phyloP scores from a whole-genome alignment of 2,329 filamentous ascomycete species.

The Fusarium duplospermum region DNA sequence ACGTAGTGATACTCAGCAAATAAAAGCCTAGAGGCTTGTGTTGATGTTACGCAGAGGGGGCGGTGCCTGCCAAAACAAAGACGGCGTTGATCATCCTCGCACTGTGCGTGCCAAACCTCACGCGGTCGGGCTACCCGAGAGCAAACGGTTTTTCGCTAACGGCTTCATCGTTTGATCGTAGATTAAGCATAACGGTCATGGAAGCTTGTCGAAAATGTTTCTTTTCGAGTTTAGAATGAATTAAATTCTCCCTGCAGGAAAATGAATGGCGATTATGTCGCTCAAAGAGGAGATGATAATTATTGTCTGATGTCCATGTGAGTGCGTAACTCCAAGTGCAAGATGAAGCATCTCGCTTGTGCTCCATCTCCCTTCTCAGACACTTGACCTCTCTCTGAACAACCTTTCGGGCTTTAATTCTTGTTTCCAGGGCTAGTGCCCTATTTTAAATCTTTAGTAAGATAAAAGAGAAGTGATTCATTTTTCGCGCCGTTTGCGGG shows the following conservation, averaged over 20 bases:
- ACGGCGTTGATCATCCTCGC: not conserved
- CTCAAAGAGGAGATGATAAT: not conserved
- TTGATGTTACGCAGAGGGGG: not conserved
- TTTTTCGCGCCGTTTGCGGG: not conserved
- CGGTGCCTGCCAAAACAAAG: not conserved
- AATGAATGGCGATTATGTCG: too few species aligned
- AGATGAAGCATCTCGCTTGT: not conserved
- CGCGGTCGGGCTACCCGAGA: not conserved
- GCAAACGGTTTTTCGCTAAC: not conserved
- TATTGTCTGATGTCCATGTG: not conserved
- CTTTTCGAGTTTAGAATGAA: not conserved
- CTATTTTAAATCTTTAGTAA: not conserved
- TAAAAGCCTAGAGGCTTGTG: not conserved
- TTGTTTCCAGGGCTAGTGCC: accelerated
- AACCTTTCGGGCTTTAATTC: not conserved
- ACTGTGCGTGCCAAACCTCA: not conserved
- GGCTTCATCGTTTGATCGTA: not conserved
- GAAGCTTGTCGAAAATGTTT: not conserved
- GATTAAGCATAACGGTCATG: not conserved
- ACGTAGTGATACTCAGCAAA: not conserved
- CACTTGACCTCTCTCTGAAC: not conserved
- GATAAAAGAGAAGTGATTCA: not conserved
- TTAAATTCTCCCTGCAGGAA: too few species aligned
- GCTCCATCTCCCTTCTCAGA: too few species aligned
- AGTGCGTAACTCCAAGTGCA: too few species aligned